These are phyloP conservation scores for Cenchrus fungigraminus DNA, from an alignment of 176 grass and related monocot genomes.

Conservation along the genomic window DNA sequence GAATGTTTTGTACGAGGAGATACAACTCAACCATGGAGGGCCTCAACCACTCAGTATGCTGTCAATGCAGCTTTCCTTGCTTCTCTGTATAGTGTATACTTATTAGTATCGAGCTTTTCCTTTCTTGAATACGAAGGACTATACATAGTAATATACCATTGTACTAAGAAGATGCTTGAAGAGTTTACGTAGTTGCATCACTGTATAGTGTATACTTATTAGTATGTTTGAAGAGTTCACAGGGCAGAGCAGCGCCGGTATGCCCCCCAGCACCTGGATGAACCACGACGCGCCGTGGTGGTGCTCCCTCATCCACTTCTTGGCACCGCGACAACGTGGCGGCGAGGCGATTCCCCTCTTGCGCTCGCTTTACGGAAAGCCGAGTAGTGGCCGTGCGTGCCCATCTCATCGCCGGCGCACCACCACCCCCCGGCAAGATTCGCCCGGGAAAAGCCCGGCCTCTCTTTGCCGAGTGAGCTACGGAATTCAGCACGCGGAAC, in stretches of 20 bases:
- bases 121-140: too few species aligned
- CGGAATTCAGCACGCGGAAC: constrained; percentile 19
- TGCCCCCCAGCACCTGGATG: too few species aligned
- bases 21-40: too few species aligned
- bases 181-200: neutral
- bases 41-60: too few species aligned
- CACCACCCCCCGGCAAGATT: constrained; percentile 9
- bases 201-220: neutral
- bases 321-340: neutral
- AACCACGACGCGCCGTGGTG: neutral
- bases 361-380: constrained; percentile 21
- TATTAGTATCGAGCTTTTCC: neutral
- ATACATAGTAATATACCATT: too few species aligned
- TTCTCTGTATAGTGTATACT: too few species aligned
- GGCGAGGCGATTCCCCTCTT: neutral
- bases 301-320: neutral
- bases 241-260: neutral
- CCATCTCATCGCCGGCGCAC: neutral
- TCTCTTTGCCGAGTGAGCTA: neutral
- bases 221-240: too few species aligned
- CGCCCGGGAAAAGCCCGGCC: neutral
- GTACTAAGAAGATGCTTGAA: neutral
- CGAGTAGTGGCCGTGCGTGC: constrained; percentile 20
- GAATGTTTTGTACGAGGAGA: too few species aligned
- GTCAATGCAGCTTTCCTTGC: too few species aligned